Conservation (phyloP, 202 grass and related monocot genomes). For the Setaria viridis region DNA sequence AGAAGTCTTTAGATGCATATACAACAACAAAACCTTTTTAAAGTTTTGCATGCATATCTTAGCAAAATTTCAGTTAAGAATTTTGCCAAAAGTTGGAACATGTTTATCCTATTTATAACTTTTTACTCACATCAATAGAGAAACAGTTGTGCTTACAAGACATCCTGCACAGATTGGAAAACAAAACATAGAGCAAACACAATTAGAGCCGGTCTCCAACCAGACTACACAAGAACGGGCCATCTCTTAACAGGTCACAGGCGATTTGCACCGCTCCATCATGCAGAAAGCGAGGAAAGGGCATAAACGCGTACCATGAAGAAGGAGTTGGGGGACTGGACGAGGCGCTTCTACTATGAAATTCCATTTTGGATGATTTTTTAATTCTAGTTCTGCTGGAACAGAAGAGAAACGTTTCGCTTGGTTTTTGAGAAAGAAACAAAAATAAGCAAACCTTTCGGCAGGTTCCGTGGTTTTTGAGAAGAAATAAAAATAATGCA, state of each 20-base stretch:
- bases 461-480: no score
- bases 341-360: conserved; percentile 53
- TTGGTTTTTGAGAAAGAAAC: no score
- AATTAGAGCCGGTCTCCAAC: background rate
- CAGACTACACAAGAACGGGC: background rate
- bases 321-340: conserved; percentile 79
- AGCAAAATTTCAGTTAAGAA: background rate
- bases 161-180: conserved; percentile 49
- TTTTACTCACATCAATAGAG: background rate
- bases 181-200: background rate
- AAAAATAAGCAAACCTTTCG: background rate
- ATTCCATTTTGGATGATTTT: no score
- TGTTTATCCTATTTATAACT: background rate
- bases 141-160: conserved; percentile 35
- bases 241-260: background rate
- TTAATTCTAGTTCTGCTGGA: no score
- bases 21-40: background rate
- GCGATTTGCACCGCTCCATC: background rate
- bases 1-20: background rate
- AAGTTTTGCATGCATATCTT: background rate
- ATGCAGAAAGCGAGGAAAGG: background rate
- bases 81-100: background rate
- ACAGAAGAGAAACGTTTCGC: no score
- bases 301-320: conserved; percentile 55
- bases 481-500: background rate